Evolutionary conservation across 192 early-diverging fungal genomes (phyloP), one percentile per base, ranked within the genome.

Genomic region (Allomyces macrogynus): DNA sequence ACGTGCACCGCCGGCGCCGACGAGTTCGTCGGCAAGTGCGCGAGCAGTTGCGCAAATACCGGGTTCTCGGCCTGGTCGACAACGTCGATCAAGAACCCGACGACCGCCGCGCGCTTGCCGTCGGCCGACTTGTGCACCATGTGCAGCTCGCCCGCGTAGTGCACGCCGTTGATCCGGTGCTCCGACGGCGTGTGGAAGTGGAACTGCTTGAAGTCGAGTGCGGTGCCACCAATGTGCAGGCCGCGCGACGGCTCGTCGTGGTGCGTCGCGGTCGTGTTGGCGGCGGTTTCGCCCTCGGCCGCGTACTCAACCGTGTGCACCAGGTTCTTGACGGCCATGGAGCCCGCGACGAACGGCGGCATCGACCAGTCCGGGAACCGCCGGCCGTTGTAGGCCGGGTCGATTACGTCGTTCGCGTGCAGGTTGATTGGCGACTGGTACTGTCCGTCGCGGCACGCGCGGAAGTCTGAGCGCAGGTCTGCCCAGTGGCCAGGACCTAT

Each of bases 171-270:
- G 62, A 78, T 24, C 27, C 74, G 74, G 66, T 85, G 81, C 63
- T 86, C 84, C 5, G 78, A 77, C 8, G 84, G 84, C 1, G 73
- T 68, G 70, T 86, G 84, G 67, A 86, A 77, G 69, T 86, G 84
- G 66, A 86, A 82, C 43, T 81, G 72, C 20, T 42, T 16, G 61
- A 85, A 63, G 1, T 67, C 60, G 68, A 72, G 84, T 10, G 23
- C 23, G 27, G 69, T 65, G 23, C 69, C 69, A 32, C 73, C 62
- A 27, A 74, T 64, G 8, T 63, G 60, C 22, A 75, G 63, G 10
- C 65, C 60, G 42, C 70, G 64, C 0, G 66, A 43, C 14, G 63
- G n/a, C 23, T 43, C 12, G 18, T 44, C 18, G 24, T 68, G 60
- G 3, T 60, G n/a, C 3, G 65, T 67, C 54, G 63, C n/a, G n/a